A percentile compares a stretch with the other conserved stretches of the same genome.
Evolutionary conservation across 1,284 basidiomycete species (phyloP).

Genomic region (Pseudozyma sp.): DNA sequence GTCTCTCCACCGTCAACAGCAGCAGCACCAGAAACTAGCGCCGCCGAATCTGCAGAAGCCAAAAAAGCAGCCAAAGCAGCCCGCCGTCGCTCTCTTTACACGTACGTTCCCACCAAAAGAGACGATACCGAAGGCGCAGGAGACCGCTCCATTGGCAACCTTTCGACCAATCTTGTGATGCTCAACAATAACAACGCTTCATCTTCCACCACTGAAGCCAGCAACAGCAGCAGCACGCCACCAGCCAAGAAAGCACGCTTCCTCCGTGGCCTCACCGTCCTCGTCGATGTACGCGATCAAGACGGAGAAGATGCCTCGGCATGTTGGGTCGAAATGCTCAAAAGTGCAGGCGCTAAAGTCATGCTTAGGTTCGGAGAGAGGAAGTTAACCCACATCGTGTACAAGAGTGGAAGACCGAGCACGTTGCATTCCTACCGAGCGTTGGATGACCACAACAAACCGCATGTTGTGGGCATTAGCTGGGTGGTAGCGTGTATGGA

Average conservation of each 20-base stretch:
- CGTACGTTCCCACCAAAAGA: constrained; percentile 40
- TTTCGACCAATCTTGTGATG: constrained; percentile 15
- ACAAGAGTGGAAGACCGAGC: constrained; percentile 57
- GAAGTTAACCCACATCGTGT: constrained; percentile 61
- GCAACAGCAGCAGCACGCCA: constrained; percentile 9
- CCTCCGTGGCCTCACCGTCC: constrained; percentile 53
- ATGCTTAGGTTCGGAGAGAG: constrained; percentile 44
- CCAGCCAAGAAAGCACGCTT: constrained; percentile 25
- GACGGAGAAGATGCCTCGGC: constrained; percentile 60
- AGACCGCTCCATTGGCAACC: constrained; percentile 40
- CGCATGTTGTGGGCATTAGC: constrained; percentile 58
- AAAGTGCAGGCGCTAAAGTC: constrained; percentile 57
- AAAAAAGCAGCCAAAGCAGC: constrained; percentile 45
- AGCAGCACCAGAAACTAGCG: constrained; percentile 1
- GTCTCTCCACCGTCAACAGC: neutral
- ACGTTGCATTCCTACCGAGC: constrained; percentile 56
- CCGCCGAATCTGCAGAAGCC: constrained; percentile 27
- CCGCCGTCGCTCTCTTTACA: constrained; percentile 50
- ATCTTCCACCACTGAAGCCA: constrained; percentile 11
- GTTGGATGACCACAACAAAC: constrained; percentile 39
- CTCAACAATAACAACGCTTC: constrained; percentile 14
- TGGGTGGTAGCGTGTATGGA: constrained; percentile 60
- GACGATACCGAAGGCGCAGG: constrained; percentile 29
- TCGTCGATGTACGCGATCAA: constrained; percentile 61
- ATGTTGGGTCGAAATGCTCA: constrained; percentile 57